phyloP scores from a whole-genome alignment of 2,329 filamentous ascomycete genomes.

The Aspergillus intermedius region DNA sequence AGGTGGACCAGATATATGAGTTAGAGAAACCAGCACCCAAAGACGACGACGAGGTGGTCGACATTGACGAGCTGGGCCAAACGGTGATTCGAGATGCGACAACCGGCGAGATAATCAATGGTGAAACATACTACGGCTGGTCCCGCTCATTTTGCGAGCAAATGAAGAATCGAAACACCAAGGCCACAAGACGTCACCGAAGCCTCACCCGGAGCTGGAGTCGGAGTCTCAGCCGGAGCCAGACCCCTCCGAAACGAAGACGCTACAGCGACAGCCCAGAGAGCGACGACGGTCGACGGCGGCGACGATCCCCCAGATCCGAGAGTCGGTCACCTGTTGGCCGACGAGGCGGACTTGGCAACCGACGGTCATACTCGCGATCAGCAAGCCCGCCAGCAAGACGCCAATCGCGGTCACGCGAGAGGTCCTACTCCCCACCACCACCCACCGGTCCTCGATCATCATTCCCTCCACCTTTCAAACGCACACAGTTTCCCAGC shows the following conservation, averaged over 20 bases:
- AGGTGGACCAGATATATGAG: constrained; percentile 63
- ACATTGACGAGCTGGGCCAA: constrained; percentile 72
- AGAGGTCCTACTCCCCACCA: constrained; percentile 28
- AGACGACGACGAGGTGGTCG: constrained; percentile 47
- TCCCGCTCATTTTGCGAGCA: constrained; percentile 71
- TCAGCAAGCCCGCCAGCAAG: constrained; percentile 17
- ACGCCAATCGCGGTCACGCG: constrained; percentile 22
- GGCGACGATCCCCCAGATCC: constrained; percentile 17
- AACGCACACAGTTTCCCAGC: constrained; percentile 12
- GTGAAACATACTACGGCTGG: constrained; percentile 84
- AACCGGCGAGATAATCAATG: constrained; percentile 58
- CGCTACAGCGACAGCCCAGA: constrained; percentile 35
- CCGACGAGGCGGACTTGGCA: constrained; percentile 9
- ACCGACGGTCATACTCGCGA: constrained; percentile 22
- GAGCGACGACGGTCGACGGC: constrained; percentile 24
- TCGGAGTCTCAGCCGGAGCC: constrained; percentile 46
- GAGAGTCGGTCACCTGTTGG: constrained; percentile 24
- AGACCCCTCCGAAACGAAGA: constrained; percentile 29
- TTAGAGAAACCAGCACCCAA: constrained; percentile 39
- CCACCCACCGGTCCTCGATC: constrained; percentile 15
- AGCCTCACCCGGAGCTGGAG: constrained; percentile 39
- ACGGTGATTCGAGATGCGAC: constrained; percentile 57
- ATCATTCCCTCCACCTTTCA: constrained; percentile 16
- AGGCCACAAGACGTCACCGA: constrained; percentile 10
- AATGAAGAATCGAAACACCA: constrained; percentile 54